Evolutionary conservation across 2,329 filamentous ascomycete genomes (phyloP).

Genomic region (Clathrospora elynae): DNA sequence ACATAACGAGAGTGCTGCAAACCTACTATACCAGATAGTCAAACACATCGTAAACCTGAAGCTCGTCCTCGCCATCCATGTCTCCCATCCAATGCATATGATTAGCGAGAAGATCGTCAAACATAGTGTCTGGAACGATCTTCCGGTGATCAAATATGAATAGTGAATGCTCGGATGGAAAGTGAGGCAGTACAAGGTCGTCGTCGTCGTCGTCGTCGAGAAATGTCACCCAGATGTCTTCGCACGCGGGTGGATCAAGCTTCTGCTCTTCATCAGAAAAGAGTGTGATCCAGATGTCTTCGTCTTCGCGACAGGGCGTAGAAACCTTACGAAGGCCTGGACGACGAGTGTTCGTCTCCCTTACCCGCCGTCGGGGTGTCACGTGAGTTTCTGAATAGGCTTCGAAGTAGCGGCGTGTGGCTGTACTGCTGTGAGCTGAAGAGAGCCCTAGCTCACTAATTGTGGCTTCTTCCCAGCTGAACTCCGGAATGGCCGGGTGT

Average conservation of each 20-base stretch:
- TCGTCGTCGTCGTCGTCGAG: not conserved
- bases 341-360: too few relatives aligned
- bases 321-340: not conserved
- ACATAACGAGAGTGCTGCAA: too few relatives aligned
- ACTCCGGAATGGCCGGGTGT: not conserved
- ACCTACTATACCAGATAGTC: constrained; percentile 2
- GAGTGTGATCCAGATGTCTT: not conserved
- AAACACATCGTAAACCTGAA: not conserved
- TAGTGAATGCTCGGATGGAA: not conserved
- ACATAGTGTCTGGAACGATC: not conserved
- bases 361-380: constrained; percentile 8
- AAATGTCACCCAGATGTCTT: constrained; percentile 1
- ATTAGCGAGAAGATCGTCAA: constrained; percentile 5
- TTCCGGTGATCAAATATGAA: not conserved
- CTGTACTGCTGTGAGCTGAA: constrained; percentile 5
- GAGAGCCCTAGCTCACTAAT: constrained; percentile 1
- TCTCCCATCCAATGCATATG: constrained; percentile 17
- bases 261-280: not conserved
- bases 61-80: not conserved
- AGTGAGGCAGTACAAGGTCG: not conserved
- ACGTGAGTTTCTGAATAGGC: not conserved
- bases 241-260: not conserved
- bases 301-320: not conserved
- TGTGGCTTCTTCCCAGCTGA: not conserved
- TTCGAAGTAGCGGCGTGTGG: constrained; percentile 12